These are phyloP conservation scores for Gracilaria gracilis DNA, from an alignment of 23 red algal species.

Conservation along the genomic window DNA sequence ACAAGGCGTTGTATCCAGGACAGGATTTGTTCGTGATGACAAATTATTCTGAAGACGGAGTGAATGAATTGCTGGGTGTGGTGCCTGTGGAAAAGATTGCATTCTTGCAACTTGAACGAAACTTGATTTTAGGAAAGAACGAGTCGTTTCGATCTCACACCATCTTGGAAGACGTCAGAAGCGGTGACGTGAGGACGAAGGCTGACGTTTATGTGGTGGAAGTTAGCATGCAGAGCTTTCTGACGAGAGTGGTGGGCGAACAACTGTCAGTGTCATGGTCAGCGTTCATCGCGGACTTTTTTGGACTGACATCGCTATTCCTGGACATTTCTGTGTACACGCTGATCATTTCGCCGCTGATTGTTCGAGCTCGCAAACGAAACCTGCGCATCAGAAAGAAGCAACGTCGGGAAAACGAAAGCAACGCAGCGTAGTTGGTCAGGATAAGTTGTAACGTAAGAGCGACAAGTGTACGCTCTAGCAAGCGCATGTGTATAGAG, in stretches of 20 bases:
- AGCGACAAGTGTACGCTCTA: background rate
- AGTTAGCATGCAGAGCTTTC: slow-evolving; percentile 43
- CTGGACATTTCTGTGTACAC: slow-evolving; percentile 74
- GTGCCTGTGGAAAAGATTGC: slow-evolving; percentile 30
- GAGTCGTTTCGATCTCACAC: slow-evolving; percentile 40
- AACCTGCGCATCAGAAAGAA: slow-evolving; percentile 5
- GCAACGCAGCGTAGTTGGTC: background rate
- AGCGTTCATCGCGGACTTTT: slow-evolving; percentile 71
- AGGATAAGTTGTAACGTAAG: too few relatives aligned
- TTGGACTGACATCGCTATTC: slow-evolving; percentile 68
- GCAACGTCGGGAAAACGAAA: slow-evolving; percentile 15
- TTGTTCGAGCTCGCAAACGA: slow-evolving; percentile 16
- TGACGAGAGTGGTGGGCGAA: slow-evolving; percentile 45
- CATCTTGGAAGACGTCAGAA: background rate
- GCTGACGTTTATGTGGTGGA: slow-evolving; percentile 58
- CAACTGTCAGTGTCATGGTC: slow-evolving; percentile 58
- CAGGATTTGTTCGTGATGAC: slow-evolving; percentile 52
- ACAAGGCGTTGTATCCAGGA: slow-evolving; percentile 33
- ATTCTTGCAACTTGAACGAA: slow-evolving; percentile 25
- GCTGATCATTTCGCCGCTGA: slow-evolving; percentile 62
- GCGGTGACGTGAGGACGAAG: slow-evolving; percentile 34
- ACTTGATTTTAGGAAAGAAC: slow-evolving; percentile 28
- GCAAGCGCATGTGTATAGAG: background rate
- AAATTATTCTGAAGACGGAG: slow-evolving; percentile 23
- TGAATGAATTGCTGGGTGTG: slow-evolving; percentile 26